Percentiles rank a stretch among this genome's conserved stretches.
Evolutionary conservation across 2,329 filamentous ascomycete species (phyloP).

Genomic region (Didymella pinodella): DNA sequence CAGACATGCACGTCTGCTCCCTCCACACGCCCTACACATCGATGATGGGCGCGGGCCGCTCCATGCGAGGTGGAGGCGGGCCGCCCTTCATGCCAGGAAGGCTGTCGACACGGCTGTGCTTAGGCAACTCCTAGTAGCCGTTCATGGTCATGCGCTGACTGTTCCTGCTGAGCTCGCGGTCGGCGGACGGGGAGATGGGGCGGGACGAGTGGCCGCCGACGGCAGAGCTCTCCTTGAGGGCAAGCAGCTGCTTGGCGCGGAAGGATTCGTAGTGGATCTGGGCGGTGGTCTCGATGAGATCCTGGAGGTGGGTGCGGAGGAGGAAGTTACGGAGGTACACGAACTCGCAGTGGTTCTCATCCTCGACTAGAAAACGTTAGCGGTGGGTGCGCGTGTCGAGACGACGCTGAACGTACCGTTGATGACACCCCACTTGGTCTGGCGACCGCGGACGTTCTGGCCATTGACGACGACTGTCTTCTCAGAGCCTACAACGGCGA

Average conservation of each 20-base stretch:
- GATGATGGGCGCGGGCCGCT: constrained; percentile 34
- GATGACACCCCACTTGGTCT: constrained; percentile 99
- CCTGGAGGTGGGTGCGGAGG: constrained; percentile 96
- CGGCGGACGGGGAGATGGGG: constrained; percentile 93
- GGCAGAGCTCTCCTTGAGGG: constrained; percentile 96
- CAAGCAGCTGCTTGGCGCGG: constrained; percentile 97
- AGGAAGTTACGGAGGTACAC: constrained; percentile 98
- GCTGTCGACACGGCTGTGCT: constrained; percentile 45
- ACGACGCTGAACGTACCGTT: constrained; percentile 60
- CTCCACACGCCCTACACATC: constrained; percentile 29
- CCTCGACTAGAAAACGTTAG: constrained; percentile 71
- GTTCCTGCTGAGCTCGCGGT: constrained; percentile 94
- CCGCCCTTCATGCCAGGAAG: constrained; percentile 34
- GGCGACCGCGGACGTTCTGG: constrained; percentile 95
- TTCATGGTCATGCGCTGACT: constrained; percentile 99
- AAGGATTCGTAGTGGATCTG: constrained; percentile 99
- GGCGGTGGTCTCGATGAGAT: constrained; percentile 98
- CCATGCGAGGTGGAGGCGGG: constrained; percentile 34
- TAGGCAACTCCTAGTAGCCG: constrained; percentile 75
- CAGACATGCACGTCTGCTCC: constrained; percentile 15
- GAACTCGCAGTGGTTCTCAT: constrained; percentile 99
- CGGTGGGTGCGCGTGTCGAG: neutral
- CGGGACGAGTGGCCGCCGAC: constrained; percentile 79
- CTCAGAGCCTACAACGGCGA: constrained; percentile 97
- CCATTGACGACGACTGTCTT: constrained; percentile 97